Percentiles rank a stretch among this genome's conserved stretches.
Conservation (phyloP, 2,329 filamentous ascomycete species). For the Pestalotiopsis sp. region DNA sequence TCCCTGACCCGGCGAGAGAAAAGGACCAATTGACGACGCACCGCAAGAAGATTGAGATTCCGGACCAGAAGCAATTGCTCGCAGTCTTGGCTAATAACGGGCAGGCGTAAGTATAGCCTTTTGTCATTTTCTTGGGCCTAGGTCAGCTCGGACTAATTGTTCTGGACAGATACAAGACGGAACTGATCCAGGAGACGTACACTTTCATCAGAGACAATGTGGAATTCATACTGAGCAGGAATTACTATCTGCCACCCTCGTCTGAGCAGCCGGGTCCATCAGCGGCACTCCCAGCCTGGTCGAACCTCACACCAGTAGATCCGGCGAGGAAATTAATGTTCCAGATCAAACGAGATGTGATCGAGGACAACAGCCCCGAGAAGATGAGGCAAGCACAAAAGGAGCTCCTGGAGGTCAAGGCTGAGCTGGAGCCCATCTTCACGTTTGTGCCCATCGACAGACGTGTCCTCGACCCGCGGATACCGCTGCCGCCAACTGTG, state of each 20-base stretch:
- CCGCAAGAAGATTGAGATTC: slow-evolving; percentile 60
- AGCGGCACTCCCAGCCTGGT: slow-evolving; percentile 47
- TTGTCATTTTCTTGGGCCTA: background rate
- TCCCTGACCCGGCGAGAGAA: slow-evolving; percentile 49
- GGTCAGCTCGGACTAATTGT: background rate
- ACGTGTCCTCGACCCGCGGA: slow-evolving; percentile 32
- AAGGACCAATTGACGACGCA: slow-evolving; percentile 41
- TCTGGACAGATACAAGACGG: slow-evolving; percentile 49
- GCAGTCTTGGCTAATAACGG: slow-evolving; percentile 54
- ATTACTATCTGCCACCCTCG: slow-evolving; percentile 39
- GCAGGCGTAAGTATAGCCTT: slow-evolving; percentile 44
- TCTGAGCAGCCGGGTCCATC: slow-evolving; percentile 30
- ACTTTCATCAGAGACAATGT: slow-evolving; percentile 56
- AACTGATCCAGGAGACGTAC: slow-evolving; percentile 56
- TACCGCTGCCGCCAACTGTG: slow-evolving; percentile 22
- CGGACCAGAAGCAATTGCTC: slow-evolving; percentile 50
- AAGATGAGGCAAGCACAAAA: slow-evolving; percentile 58
- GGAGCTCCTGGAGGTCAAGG: slow-evolving; percentile 51
- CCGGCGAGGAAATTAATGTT: slow-evolving; percentile 57
- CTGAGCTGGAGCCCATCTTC: slow-evolving; percentile 81
- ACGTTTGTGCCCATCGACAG: slow-evolving; percentile 77
- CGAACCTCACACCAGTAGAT: slow-evolving; percentile 50
- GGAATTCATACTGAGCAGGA: slow-evolving; percentile 55
- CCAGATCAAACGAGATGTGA: slow-evolving; percentile 53
- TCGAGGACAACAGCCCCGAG: slow-evolving; percentile 60